phyloP scores from a whole-genome alignment of 345 rosid genomes.

The Pistacia integerrima region DNA sequence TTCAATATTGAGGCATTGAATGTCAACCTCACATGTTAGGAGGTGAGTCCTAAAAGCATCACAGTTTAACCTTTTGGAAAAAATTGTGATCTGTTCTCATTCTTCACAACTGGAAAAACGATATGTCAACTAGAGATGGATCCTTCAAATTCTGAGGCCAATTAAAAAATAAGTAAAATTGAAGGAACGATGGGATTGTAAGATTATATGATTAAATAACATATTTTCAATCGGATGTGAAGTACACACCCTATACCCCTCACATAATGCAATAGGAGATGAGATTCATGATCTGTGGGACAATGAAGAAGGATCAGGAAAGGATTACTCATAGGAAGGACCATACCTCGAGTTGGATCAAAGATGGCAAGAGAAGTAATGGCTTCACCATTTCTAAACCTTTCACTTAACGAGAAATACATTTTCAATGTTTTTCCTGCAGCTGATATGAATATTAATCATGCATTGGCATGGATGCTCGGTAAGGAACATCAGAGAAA shows the following conservation, averaged over 20 bases:
- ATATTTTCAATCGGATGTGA: not conserved
- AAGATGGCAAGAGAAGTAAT: not conserved
- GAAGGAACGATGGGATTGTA: not conserved
- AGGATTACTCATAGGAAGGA: not conserved
- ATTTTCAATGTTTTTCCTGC: constrained; percentile 10
- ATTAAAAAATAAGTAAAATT: not conserved
- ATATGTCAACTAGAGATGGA: not conserved
- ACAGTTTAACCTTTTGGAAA: not conserved
- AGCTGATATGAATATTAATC: constrained; percentile 7
- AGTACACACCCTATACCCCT: not conserved
- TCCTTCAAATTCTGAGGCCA: constrained; percentile 22
- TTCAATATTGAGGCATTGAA: not conserved
- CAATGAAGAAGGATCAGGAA: constrained; percentile 8
- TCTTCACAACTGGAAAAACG: not conserved
- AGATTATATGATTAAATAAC: not conserved
- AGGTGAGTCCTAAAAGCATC: not conserved
- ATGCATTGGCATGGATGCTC: not conserved
- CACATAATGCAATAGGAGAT: constrained; percentile 4
- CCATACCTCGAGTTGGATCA: constrained; percentile 17
- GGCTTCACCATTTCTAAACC: not conserved
- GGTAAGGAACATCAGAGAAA: not conserved
- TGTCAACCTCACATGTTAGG: constrained; percentile 14
- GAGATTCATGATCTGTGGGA: not conserved
- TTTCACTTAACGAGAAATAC: constrained; percentile 5
- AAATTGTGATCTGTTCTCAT: not conserved